Evolutionary conservation across 345 rosid species (phyloP).

Genomic region (Populus pruinosa): DNA sequence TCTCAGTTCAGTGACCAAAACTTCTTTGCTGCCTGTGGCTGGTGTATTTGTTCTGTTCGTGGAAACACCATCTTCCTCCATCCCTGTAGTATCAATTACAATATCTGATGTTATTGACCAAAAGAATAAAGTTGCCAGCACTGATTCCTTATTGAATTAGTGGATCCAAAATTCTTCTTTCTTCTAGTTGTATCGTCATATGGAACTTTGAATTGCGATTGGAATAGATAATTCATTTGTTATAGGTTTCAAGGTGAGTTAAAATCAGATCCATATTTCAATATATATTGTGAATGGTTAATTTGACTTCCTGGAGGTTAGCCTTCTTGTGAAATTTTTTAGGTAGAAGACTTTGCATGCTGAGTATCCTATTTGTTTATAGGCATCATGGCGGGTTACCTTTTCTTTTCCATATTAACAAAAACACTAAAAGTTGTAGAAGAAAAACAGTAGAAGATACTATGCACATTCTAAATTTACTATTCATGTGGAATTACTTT

Average conservation of each 20-base stretch:
- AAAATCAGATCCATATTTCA: neutral
- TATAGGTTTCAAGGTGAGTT: neutral
- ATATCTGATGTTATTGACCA: neutral
- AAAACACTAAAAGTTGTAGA: no score
- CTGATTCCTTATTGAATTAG: neutral
- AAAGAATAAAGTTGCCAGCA: neutral
- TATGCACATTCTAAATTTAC: no score
- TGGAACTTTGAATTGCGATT: neutral
- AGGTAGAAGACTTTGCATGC: neutral
- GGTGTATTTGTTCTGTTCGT: neutral
- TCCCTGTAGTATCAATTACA: neutral
- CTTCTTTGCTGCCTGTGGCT: neutral
- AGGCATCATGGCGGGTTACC: neutral
- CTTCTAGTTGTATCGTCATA: neutral
- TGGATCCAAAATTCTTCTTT: neutral
- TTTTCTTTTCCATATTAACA: neutral
- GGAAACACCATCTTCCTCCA: neutral
- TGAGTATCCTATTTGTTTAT: neutral
- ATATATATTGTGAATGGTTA: neutral
- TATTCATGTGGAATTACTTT: no score
- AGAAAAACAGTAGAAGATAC: no score
- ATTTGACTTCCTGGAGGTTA: neutral
- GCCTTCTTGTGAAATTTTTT: neutral
- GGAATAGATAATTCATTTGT: neutral
- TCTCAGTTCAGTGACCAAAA: neutral